A percentile compares a stretch with the other conserved stretches of the same genome.
phyloP scores from a whole-genome alignment of 2,329 filamentous ascomycete species.

The Intubia oerlemansii region DNA sequence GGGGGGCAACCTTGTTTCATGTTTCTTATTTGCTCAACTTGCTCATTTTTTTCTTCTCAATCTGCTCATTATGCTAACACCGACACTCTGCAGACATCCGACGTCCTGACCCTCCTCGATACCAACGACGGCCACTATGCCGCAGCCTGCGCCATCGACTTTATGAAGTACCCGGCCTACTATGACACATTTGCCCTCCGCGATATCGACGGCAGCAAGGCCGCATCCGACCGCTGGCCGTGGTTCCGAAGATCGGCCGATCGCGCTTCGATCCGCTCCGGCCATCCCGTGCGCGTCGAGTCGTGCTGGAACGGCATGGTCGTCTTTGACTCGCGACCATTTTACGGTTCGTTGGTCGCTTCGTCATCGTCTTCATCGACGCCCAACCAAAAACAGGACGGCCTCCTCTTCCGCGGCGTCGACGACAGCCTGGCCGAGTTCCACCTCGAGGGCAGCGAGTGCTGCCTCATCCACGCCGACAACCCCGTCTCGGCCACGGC shows the following conservation, averaged over 20 bases:
- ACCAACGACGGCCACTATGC: constrained; percentile 34
- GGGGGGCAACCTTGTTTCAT: too few relatives aligned
- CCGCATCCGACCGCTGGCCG: constrained; percentile 32
- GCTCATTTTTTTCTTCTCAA: too few relatives aligned
- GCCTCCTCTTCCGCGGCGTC: constrained; percentile 39
- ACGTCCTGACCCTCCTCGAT: constrained; percentile 29
- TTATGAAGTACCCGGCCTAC: constrained; percentile 27
- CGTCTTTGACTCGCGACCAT: constrained; percentile 21
- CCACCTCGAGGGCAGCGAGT: constrained; percentile 59
- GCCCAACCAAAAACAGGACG: not conserved
- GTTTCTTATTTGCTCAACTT: too few relatives aligned
- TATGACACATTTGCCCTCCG: constrained; percentile 42
- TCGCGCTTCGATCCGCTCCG: constrained; percentile 23
- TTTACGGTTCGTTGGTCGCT: too few relatives aligned
- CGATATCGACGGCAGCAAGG: constrained; percentile 29
- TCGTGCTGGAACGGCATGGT: constrained; percentile 50
- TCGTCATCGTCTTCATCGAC: too few relatives aligned
- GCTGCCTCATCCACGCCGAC: constrained; percentile 56
- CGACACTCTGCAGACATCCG: too few relatives aligned
- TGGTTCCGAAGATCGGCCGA: constrained; percentile 28
- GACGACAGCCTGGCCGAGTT: constrained; percentile 35
- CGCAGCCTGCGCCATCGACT: constrained; percentile 39
- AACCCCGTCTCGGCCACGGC: constrained; percentile 29
- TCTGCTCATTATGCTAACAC: too few relatives aligned
- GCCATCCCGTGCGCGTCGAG: constrained; percentile 32